A percentile compares a stretch with the other conserved stretches of the same genome.
Conservation (phyloP, 2,329 filamentous ascomycete species). For the Zalaria sp. region DNA sequence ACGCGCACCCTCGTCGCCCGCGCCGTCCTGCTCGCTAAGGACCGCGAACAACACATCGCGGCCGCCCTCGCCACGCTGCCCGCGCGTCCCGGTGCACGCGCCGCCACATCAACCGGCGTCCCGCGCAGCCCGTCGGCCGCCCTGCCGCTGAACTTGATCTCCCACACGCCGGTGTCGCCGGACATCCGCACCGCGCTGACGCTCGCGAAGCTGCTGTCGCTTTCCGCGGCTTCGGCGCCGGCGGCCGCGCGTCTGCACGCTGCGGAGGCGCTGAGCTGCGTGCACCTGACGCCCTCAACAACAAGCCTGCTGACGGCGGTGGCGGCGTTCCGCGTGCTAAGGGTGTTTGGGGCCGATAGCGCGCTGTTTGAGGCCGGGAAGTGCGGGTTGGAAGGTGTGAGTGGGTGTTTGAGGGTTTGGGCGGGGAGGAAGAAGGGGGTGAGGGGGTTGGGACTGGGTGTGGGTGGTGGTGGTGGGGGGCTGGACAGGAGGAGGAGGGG, state of each 20-base stretch:
- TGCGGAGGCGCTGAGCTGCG: conserved; percentile 23
- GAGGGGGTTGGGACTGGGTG: conserved; percentile 27
- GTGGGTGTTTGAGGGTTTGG: conserved; percentile 30
- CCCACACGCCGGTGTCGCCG: conserved; percentile 40
- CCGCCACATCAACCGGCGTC: background rate
- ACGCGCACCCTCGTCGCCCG: conserved; percentile 44
- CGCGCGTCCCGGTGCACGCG: background rate
- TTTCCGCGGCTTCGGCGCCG: conserved; percentile 15
- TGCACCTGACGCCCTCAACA: conserved; percentile 22
- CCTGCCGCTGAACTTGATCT: conserved; percentile 30
- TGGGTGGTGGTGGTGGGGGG: conserved; percentile 24
- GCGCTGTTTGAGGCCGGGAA: conserved; percentile 18
- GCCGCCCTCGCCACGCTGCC: conserved; percentile 41
- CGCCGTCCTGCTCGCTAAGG: conserved; percentile 41
- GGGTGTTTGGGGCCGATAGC: conserved; percentile 19
- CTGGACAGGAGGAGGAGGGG: conserved; percentile 22
- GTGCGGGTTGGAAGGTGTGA: conserved; percentile 28
- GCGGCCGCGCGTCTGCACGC: conserved; percentile 22
- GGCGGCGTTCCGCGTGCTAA: conserved; percentile 28
- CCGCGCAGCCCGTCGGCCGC: conserved; percentile 18
- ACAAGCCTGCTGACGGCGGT: conserved; percentile 33
- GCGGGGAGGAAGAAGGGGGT: background rate
- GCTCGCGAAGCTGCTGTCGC: conserved; percentile 43
- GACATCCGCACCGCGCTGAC: conserved; percentile 45
- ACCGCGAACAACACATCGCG: conserved; percentile 36